phyloP scores from a whole-genome alignment of 371 early-diverging fungal species.

The Dinochytrium kinnereticum region DNA sequence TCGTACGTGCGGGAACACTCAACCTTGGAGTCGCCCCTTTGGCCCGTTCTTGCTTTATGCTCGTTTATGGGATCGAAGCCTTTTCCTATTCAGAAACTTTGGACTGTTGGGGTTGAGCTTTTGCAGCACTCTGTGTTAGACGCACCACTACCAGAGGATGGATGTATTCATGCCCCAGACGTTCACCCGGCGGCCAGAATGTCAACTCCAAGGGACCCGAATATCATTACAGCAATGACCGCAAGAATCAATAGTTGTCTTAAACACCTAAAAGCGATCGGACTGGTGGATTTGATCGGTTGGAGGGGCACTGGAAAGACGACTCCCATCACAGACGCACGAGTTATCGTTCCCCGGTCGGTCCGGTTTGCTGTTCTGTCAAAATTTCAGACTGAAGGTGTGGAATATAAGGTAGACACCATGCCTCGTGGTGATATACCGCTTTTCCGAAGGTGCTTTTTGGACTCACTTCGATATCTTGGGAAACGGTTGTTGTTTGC shows the following conservation, averaged over 20 bases:
- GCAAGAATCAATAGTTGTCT: background rate
- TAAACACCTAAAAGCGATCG: background rate
- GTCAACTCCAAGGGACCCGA: background rate
- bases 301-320: background rate
- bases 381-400: background rate
- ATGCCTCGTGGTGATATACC: conserved; percentile 10
- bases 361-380: conserved; percentile 4
- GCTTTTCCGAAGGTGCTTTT: background rate
- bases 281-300: conserved; percentile 3
- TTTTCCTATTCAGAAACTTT: conserved; percentile 6
- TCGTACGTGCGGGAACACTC: background rate
- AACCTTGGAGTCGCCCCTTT: background rate
- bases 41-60: conserved; percentile 1
- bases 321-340: background rate
- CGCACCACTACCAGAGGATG: background rate
- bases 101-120: background rate
- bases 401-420: background rate
- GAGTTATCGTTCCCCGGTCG: conserved; percentile 1
- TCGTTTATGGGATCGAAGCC: background rate
- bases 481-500: conserved; percentile 7
- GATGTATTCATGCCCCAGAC: background rate
- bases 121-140: background rate
- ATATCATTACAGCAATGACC: background rate
- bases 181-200: conserved; percentile 18
- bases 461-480: background rate